Conservation (phyloP, 108 stramenopile species). For the Pinguiococcus pyrenoidosus region DNA sequence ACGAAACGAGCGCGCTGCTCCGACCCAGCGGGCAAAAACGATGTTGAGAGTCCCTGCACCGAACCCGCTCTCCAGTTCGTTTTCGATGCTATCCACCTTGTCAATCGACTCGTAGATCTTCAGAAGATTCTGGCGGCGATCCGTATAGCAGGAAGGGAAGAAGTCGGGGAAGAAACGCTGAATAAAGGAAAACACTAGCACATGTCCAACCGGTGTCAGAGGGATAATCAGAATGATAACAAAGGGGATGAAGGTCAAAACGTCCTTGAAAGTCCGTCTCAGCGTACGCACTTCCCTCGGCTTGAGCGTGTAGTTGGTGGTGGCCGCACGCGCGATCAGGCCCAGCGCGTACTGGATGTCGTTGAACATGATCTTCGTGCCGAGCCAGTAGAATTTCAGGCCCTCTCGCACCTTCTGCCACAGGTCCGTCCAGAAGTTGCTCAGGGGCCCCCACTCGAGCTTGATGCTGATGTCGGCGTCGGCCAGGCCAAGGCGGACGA, state of each 20-base stretch:
- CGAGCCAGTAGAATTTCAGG: slow-evolving; percentile 19
- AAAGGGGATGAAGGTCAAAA: slow-evolving; percentile 85
- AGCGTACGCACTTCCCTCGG: slow-evolving; percentile 87
- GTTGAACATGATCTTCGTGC: slow-evolving; percentile 58
- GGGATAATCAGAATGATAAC: slow-evolving; percentile 86
- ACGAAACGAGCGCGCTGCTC: no score
- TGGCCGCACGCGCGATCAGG: slow-evolving; percentile 59
- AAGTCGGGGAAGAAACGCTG: slow-evolving; percentile 92
- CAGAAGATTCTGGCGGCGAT: slow-evolving; percentile 80
- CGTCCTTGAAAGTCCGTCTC: slow-evolving; percentile 82
- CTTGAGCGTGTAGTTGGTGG: slow-evolving; percentile 67
- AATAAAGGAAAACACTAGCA: slow-evolving; percentile 87
- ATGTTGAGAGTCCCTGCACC: no score
- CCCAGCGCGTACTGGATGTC: slow-evolving; percentile 62
- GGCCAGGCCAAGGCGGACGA: slow-evolving; percentile 75
- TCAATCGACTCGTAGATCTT: no score
- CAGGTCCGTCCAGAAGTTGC: slow-evolving; percentile 10
- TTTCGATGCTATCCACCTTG: no score
- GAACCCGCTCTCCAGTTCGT: no score
- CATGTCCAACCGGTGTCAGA: slow-evolving; percentile 88
- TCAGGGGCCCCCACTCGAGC: slow-evolving; percentile 9
- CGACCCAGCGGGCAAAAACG: no score
- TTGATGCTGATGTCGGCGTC: slow-evolving; percentile 34
- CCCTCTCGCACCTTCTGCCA: slow-evolving; percentile 14
- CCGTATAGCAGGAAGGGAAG: slow-evolving; percentile 90